A percentile compares a stretch with the other conserved stretches of the same genome.
Conservation (phyloP, 75 land plant species). For the Pseudotsuga menziesii region DNA sequence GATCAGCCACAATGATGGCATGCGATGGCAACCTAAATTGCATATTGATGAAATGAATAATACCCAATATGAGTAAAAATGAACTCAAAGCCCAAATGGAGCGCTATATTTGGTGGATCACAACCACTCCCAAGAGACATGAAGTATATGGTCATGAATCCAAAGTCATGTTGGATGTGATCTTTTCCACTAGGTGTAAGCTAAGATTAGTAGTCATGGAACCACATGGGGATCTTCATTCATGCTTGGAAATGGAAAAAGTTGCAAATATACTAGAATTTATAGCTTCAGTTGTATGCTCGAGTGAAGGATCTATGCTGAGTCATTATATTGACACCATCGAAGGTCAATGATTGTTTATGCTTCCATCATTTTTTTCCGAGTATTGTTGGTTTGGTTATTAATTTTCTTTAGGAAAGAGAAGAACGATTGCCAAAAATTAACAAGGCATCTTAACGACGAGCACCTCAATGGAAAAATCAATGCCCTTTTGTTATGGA, state of each 20-base stretch:
- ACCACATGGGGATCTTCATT: constrained; percentile 67
- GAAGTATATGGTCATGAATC: no score
- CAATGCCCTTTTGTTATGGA: no score
- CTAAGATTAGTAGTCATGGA: constrained; percentile 64
- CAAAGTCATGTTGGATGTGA: no score
- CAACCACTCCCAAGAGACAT: not conserved
- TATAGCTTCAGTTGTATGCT: constrained; percentile 49
- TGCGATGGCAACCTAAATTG: not conserved
- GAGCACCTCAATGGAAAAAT: no score
- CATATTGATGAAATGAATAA: not conserved
- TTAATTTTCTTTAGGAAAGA: no score
- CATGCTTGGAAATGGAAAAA: constrained; percentile 94
- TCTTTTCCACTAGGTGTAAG: no score
- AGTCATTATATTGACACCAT: constrained; percentile 46
- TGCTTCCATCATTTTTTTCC: constrained; percentile 70
- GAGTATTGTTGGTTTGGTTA: no score
- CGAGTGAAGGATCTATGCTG: constrained; percentile 19
- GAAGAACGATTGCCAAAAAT: no score
- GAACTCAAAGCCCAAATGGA: not conserved
- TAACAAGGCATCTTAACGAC: no score
- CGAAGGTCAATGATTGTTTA: constrained; percentile 71
- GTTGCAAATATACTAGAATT: constrained; percentile 91
- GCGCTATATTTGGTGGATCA: not conserved
- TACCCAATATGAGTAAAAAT: not conserved
- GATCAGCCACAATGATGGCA: not conserved